Conservation (phyloP, 2,329 filamentous ascomycete species). For the Cercospora citrullina region DNA sequence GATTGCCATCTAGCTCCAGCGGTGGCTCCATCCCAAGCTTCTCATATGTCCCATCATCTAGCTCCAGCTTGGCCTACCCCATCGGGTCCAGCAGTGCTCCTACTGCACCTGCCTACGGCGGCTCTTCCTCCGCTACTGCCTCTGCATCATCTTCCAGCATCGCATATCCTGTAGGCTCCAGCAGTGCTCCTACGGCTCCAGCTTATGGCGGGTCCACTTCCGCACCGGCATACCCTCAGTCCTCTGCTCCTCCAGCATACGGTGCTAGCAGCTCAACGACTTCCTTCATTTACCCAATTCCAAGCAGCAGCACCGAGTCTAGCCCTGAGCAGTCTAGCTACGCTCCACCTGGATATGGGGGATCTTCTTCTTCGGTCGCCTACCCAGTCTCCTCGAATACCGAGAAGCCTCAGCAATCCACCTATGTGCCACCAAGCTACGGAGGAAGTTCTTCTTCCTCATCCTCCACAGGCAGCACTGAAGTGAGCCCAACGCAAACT, state of each 20-base stretch:
- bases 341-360: neutral
- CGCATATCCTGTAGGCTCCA: conserved; percentile 2
- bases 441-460: neutral
- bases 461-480: neutral
- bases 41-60: conserved; percentile 6
- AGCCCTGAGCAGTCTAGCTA: neutral
- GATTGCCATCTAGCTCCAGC: conserved; percentile 7
- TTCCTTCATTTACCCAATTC: neutral
- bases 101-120: neutral
- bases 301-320: neutral
- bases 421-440: neutral
- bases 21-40: conserved; percentile 11
- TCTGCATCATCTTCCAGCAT: conserved; percentile 5
- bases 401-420: neutral
- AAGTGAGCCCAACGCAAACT: neutral
- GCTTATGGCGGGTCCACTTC: neutral
- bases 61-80: conserved; percentile 10
- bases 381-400: conserved; percentile 5
- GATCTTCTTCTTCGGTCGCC: neutral
- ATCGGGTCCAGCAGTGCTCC: conserved; percentile 4
- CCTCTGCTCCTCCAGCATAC: neutral
- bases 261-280: neutral
- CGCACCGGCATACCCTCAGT: neutral
- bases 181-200: neutral
- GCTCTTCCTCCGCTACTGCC: neutral